A percentile compares a stretch with the other conserved stretches of the same genome.
Evolutionary conservation across 805 yeast species (phyloP).

Genomic region (Ascoidea rubescens): DNA sequence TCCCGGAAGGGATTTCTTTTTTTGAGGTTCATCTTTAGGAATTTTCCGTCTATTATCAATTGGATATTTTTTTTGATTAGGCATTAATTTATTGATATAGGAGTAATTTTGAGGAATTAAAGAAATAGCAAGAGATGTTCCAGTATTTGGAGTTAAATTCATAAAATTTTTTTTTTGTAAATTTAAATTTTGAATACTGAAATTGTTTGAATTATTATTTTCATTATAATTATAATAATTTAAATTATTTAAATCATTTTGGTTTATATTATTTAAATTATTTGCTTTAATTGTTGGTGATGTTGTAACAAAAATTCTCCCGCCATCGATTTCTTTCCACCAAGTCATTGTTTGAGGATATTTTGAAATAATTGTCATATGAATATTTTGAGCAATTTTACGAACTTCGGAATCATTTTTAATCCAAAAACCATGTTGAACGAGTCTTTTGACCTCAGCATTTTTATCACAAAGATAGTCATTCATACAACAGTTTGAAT

Average conservation of each 20-base stretch:
- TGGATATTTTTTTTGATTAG: background rate
- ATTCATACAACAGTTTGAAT: slow-evolving; percentile 22
- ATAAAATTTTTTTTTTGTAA: no score
- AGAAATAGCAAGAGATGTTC: background rate
- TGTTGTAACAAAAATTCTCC: slow-evolving; percentile 4
- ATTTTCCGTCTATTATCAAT: no score
- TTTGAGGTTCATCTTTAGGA: background rate
- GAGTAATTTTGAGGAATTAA: background rate
- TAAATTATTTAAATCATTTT: background rate
- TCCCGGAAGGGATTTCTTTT: background rate
- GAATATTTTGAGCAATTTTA: slow-evolving; percentile 16
- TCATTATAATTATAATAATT: no score
- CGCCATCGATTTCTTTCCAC: slow-evolving; percentile 15
- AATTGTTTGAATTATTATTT: no score
- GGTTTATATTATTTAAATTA: no score
- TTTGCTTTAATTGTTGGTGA: background rate
- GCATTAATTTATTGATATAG: no score
- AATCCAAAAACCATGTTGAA: slow-evolving; percentile 23
- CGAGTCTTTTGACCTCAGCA: slow-evolving; percentile 16
- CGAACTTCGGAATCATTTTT: slow-evolving; percentile 15
- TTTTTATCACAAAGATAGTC: slow-evolving; percentile 17
- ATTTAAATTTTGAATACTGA: no score
- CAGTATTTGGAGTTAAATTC: background rate
- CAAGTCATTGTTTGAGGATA: slow-evolving; percentile 12
- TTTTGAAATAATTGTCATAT: slow-evolving; percentile 10